Percentiles rank a stretch among this genome's conserved stretches.
Evolutionary conservation across 495 filamentous ascomycete genomes (phyloP).

Genomic region (Daldinia childiae): DNA sequence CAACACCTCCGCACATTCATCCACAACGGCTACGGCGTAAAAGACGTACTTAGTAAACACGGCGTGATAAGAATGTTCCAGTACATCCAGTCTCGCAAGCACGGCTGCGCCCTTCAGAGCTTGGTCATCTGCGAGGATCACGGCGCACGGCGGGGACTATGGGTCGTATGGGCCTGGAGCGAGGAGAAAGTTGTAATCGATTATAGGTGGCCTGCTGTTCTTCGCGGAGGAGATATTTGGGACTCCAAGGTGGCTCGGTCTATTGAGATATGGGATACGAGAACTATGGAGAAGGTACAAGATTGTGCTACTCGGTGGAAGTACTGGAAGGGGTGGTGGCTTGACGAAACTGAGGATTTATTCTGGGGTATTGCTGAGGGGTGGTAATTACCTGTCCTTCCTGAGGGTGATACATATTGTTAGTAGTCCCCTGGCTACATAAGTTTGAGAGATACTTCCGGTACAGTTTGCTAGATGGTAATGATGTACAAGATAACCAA

Average conservation of each 20-base stretch:
- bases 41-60: neutral
- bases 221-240: neutral
- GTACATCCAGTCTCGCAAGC: neutral
- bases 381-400: neutral
- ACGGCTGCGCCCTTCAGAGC: neutral
- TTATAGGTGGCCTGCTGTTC: neutral
- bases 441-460: no score
- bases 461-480: no score
- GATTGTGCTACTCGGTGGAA: neutral
- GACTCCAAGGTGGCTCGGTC: neutral
- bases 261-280: neutral
- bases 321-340: slow-evolving; percentile 1
- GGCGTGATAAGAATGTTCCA: neutral
- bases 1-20: neutral
- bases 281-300: neutral
- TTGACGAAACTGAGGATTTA: neutral
- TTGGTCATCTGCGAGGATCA: slow-evolving; percentile 1
- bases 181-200: neutral
- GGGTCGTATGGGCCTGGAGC: neutral
- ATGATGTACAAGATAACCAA: no score
- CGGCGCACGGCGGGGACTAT: neutral
- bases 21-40: neutral
- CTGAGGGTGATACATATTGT: no score
- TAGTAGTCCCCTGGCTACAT: no score
- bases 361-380: neutral